Base-by-base conservation (phyloP, 1,284 basidiomycete genomes). In the Melampsora americana region DNA sequence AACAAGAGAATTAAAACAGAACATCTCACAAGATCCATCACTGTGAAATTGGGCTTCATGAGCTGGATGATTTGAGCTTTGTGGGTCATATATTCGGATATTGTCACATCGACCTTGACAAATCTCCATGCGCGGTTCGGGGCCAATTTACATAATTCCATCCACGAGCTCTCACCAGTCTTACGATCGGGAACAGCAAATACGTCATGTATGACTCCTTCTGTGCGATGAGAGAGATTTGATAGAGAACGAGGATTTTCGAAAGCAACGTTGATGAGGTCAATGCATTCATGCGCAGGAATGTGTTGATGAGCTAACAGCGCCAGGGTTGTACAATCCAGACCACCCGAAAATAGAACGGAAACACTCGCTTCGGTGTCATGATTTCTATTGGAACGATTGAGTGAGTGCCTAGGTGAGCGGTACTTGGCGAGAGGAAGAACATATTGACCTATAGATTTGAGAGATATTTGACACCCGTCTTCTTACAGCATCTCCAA, bases 221-320 rank as follows among this genome's bases (percentile, higher is more conserved):
- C 53, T 11, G 59, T 44, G 6, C 60, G n/a, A 11, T 78, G 77
- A 32, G 53, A 64, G 6, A 44, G 4, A 28, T 60, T 61, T 26
- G 66, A 66, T 30, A 88, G 84, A 81, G 90, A 89, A 3, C 92
- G 87, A 12, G 93, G 92, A 80, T 96, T 96, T 81, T 96, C 92
- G 79, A 99, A 99, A 0, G 92, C 93, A 3, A 99, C 94, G 80
- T 98, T 99, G 28, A 99, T 85, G 0, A 99, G 85, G 80, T 99
- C 95, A 72, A 99, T 94, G 0, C 93, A 90, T 81, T 93, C 91
- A 50, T 86, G 85, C 6, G 83, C 73, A 1, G 91, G 89, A 32
- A 93, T 81, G 80, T 90, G 88, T 70, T 91, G 92, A 80, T 95
- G 87, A 0, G 92, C 90, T 0, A 98, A 84, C 78, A 88, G 89